phyloP scores from a whole-genome alignment of 495 filamentous ascomycete species.

The Penicillium atrosanguineum region DNA sequence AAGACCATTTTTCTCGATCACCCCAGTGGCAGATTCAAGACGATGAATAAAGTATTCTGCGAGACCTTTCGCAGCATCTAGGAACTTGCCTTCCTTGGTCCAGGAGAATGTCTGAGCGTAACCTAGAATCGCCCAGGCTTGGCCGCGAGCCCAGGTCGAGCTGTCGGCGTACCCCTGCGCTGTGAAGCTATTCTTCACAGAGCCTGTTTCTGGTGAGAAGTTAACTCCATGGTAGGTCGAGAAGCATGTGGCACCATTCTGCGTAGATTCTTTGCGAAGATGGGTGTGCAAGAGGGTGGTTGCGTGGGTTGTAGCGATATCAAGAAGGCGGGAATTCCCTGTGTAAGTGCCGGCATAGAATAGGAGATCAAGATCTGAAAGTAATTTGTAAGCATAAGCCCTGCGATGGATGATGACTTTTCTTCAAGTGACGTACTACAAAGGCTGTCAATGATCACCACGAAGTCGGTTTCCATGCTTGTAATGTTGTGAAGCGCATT shows the following conservation, averaged over 20 bases:
- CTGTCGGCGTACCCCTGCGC: constrained; percentile 39
- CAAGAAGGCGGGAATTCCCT: neutral
- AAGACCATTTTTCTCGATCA: constrained; percentile 5
- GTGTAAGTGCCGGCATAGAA: constrained; percentile 7
- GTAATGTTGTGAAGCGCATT: neutral
- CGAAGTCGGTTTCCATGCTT: constrained; percentile 1
- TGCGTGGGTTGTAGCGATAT: constrained; percentile 41
- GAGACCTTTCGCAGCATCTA: constrained; percentile 25
- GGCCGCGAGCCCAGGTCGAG: constrained; percentile 45
- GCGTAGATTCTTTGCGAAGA: constrained; percentile 27
- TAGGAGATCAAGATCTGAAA: constrained; percentile 4
- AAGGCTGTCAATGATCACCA: constrained; percentile 14
- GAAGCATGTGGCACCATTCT: constrained; percentile 1
- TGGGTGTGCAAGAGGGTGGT: constrained; percentile 24
- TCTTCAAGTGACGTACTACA: constrained; percentile 1
- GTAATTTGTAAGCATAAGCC: neutral
- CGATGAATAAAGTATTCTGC: constrained; percentile 37
- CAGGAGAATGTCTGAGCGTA: constrained; percentile 43
- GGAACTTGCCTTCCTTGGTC: constrained; percentile 38
- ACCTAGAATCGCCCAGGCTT: constrained; percentile 48
- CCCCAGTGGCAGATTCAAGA: constrained; percentile 17
- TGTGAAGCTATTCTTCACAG: constrained; percentile 32
- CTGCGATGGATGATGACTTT: neutral
- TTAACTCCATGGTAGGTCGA: constrained; percentile 42
- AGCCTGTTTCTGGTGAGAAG: constrained; percentile 28